Evolutionary conservation across 371 early-diverging fungal species (phyloP).

Genomic region (Mortierella sp.): DNA sequence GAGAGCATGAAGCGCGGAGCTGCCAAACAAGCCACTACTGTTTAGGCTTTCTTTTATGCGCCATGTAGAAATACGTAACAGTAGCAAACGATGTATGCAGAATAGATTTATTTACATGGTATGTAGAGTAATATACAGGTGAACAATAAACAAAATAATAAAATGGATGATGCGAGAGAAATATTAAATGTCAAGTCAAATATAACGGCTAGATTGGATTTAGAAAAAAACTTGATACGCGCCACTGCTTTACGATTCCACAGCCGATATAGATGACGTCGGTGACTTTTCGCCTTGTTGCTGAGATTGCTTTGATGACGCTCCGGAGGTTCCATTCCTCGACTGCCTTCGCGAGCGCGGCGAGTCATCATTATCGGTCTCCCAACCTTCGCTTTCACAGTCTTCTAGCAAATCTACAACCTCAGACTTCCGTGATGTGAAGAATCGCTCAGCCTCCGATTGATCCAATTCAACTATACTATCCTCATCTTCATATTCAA

Average conservation of each 20-base stretch:
- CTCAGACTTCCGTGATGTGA: constrained; percentile 9
- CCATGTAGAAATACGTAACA: not conserved
- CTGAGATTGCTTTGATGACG: not conserved
- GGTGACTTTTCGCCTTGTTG: not conserved
- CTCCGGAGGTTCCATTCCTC: not conserved
- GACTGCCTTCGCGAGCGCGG: constrained; percentile 24
- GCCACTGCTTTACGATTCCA: not conserved
- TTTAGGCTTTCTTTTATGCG: not conserved
- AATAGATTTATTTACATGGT: constrained; percentile 10
- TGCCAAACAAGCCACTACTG: constrained; percentile 19
- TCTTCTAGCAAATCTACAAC: constrained; percentile 19
- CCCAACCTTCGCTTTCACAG: constrained; percentile 46
- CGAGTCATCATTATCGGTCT: constrained; percentile 47
- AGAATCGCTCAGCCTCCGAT: constrained; percentile 31
- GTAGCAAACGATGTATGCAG: not conserved
- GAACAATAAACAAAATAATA: constrained; percentile 6
- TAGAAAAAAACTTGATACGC: not conserved
- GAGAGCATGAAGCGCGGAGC: constrained; percentile 40
- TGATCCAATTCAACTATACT: constrained; percentile 39
- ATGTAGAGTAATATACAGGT: not conserved
- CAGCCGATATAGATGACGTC: not conserved
- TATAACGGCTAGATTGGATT: not conserved
- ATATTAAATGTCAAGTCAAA: constrained; percentile 1
- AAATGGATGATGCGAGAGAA: not conserved
- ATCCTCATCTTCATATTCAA: constrained; percentile 14